A percentile compares a stretch with the other conserved stretches of the same genome.
Conservation (phyloP, 2,329 filamentous ascomycete species). For the Clonostachys rhizophaga region DNA sequence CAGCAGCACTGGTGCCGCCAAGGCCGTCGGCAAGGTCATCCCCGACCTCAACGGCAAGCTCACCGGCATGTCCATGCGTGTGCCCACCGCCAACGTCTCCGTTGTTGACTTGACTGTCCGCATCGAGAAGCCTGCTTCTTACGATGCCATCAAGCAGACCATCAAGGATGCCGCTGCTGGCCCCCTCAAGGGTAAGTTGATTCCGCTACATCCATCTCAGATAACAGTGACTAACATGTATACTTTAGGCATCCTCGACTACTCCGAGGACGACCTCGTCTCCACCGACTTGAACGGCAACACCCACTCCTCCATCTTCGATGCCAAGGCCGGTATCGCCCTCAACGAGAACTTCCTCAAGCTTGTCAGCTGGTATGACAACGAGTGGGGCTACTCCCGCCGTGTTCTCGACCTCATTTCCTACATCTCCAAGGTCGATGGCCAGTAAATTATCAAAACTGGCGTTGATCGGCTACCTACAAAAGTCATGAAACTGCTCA, state of each 20-base stretch:
- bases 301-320: constrained; percentile 93
- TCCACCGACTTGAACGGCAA: constrained; percentile 93
- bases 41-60: constrained; percentile 98
- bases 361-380: constrained; percentile 98
- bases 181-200: constrained; percentile 72
- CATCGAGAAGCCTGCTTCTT: constrained; percentile 82
- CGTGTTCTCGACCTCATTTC: constrained; percentile 79
- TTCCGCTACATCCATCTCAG: neutral
- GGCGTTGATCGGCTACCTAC: constrained; percentile 2
- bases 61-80: constrained; percentile 99
- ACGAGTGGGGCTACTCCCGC: constrained; percentile 99
- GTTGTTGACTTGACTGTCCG: constrained; percentile 96
- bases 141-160: constrained; percentile 89
- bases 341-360: constrained; percentile 99
- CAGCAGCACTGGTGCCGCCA: constrained; percentile 97
- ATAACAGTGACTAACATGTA: constrained; percentile 6
- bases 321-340: constrained; percentile 97
- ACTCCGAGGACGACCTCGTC: constrained; percentile 97
- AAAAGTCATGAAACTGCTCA: too few species aligned
- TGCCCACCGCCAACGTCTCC: constrained; percentile 97
- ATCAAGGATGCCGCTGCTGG: constrained; percentile 85
- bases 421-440: constrained; percentile 77
- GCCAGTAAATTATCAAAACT: constrained; percentile 31
- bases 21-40: constrained; percentile 99
- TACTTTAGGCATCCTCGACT: constrained; percentile 71